phyloP scores from a whole-genome alignment of 352 stramenopile species.

The Phytophthora aleatoria region DNA sequence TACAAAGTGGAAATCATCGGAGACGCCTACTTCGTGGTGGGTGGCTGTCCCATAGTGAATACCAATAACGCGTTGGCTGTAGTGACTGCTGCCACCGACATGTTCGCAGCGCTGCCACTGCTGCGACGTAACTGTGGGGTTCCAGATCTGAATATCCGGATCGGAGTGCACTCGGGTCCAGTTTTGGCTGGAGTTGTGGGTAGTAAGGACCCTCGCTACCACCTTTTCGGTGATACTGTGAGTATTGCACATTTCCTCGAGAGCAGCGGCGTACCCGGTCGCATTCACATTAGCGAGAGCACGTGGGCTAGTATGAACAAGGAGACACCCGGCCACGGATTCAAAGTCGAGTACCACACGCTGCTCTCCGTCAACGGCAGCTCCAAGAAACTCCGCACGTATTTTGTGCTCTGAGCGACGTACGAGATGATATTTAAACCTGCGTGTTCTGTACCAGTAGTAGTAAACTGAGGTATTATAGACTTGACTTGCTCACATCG shows the following conservation, averaged over 20 bases:
- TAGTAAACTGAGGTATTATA: no score
- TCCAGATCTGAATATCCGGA: slow-evolving; percentile 84
- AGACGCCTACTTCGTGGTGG: slow-evolving; percentile 87
- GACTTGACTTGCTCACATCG: neutral
- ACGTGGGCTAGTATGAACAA: slow-evolving; percentile 86
- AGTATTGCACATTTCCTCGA: slow-evolving; percentile 86
- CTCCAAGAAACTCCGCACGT: slow-evolving; percentile 80
- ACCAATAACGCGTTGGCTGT: slow-evolving; percentile 71
- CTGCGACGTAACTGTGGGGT: slow-evolving; percentile 78
- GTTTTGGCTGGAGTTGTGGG: slow-evolving; percentile 87
- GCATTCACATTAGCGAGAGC: slow-evolving; percentile 85
- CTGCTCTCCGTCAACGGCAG: slow-evolving; percentile 76
- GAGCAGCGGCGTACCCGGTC: slow-evolving; percentile 70
- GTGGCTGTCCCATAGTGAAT: slow-evolving; percentile 65
- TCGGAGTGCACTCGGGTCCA: slow-evolving; percentile 83
- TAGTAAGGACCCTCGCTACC: slow-evolving; percentile 81
- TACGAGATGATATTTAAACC: slow-evolving; percentile 17
- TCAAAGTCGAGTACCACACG: slow-evolving; percentile 88
- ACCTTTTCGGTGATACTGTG: slow-evolving; percentile 87
- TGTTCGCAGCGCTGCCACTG: slow-evolving; percentile 66
- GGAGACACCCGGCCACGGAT: slow-evolving; percentile 74
- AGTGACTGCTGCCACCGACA: slow-evolving; percentile 76
- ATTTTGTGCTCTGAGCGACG: slow-evolving; percentile 62
- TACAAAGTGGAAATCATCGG: slow-evolving; percentile 93
- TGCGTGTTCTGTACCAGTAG: slow-evolving; percentile 5